These are phyloP conservation scores for Cucumis cinereus DNA, from an alignment of 306 rosid species.

Conservation along the genomic window DNA sequence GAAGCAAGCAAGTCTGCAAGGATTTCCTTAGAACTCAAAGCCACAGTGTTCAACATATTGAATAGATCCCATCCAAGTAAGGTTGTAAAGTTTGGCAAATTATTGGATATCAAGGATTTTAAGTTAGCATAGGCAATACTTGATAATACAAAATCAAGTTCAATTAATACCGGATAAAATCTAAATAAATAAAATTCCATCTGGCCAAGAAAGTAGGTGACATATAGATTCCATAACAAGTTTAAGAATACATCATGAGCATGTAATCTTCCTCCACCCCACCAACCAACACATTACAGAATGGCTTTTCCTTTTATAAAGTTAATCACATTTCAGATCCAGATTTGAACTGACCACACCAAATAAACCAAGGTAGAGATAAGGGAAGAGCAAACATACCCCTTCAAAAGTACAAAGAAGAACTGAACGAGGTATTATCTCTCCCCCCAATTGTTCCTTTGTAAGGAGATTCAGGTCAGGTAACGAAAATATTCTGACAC, in stretches of 20 bases:
- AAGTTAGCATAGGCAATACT: not conserved
- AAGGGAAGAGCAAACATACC: conserved; percentile 33
- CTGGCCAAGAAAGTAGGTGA: not conserved
- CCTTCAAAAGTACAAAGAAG: conserved; percentile 99
- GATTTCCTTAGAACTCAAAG: not conserved
- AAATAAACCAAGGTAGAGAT: not conserved
- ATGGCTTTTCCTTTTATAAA: not conserved
- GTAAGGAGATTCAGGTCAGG: conserved; percentile 84
- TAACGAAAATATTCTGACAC: conserved; percentile 76
- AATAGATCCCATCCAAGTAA: not conserved
- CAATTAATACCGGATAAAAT: not conserved
- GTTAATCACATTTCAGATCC: not conserved
- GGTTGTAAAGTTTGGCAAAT: not conserved
- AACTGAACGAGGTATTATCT: conserved; percentile 95
- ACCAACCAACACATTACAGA: not conserved
- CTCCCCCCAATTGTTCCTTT: conserved; percentile 90
- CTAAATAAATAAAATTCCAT: not conserved
- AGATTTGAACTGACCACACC: conserved; percentile 1
- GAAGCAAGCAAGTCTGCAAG: not conserved
- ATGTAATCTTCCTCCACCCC: not conserved
- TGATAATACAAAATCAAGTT: conserved; percentile 1
- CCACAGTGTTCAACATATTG: not conserved
- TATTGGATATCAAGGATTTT: not conserved
- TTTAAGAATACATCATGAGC: not conserved
- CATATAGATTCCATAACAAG: not conserved